phyloP scores from a whole-genome alignment of 352 stramenopile genomes.

The Globisporangium iwayamae region DNA sequence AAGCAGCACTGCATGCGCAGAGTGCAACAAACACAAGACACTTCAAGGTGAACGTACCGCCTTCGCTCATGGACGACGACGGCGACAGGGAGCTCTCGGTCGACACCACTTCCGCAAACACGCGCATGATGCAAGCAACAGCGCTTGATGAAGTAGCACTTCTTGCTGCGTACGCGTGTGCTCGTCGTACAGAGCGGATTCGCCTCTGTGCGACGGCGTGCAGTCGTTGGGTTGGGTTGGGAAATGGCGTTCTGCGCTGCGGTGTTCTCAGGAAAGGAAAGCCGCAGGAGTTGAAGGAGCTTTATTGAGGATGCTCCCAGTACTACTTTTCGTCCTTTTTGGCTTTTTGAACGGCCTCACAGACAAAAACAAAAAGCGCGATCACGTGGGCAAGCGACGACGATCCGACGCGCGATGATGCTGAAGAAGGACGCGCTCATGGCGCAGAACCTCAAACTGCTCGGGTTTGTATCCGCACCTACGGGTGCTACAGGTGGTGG shows the following conservation, averaged over 20 bases:
- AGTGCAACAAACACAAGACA: not conserved
- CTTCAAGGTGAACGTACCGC: not conserved
- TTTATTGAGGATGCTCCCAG: constrained; percentile 17
- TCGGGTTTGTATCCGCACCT: constrained; percentile 23
- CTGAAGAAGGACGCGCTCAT: constrained; percentile 42
- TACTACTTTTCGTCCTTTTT: constrained; percentile 6
- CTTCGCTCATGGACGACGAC: not conserved
- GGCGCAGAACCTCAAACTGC: constrained; percentile 43
- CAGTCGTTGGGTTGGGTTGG: not conserved
- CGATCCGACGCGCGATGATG: not conserved
- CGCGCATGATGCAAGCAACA: not conserved
- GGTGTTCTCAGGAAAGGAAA: constrained; percentile 5
- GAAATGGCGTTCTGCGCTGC: not conserved
- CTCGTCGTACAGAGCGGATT: not conserved
- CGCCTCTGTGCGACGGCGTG: not conserved
- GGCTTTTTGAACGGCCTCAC: not conserved
- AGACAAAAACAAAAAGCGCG: not conserved
- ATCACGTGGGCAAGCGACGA: not conserved
- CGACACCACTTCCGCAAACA: not conserved
- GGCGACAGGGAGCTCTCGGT: not conserved
- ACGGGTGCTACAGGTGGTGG: not conserved
- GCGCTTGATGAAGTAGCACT: not conserved
- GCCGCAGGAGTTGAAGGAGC: constrained; percentile 11
- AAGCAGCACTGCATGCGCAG: not conserved
- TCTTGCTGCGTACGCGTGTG: not conserved